Evolutionary conservation across 1,139 yeast species (phyloP).

Genomic region (Scheffersomyces parashehatae): DNA sequence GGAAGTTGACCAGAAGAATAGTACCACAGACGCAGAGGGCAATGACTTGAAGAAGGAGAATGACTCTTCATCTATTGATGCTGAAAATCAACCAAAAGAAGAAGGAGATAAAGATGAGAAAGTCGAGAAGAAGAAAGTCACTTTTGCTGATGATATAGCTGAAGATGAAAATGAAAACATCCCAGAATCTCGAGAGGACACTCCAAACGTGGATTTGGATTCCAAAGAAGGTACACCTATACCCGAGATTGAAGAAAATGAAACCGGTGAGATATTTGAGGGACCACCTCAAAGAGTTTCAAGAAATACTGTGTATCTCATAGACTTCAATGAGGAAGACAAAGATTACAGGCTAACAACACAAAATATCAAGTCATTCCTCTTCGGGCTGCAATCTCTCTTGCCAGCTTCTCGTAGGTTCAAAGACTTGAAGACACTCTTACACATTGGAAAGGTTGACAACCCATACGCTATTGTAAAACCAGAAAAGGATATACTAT

Average conservation of each 20-base stretch:
- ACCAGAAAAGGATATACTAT: constrained; percentile 38
- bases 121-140: constrained; percentile 20
- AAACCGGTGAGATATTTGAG: constrained; percentile 41
- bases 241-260: constrained; percentile 8
- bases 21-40: background rate
- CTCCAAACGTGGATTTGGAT: constrained; percentile 4
- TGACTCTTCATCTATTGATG: constrained; percentile 2
- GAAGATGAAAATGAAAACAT: constrained; percentile 2
- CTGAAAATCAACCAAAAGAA: background rate
- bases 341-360: constrained; percentile 21
- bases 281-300: constrained; percentile 67
- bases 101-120: constrained; percentile 1
- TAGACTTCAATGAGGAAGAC: constrained; percentile 43
- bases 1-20: background rate
- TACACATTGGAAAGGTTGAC: constrained; percentile 45
- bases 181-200: constrained; percentile 4
- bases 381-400: constrained; percentile 64
- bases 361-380: constrained; percentile 36
- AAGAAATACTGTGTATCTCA: constrained; percentile 48
- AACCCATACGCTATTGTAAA: constrained; percentile 42
- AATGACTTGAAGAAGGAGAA: background rate
- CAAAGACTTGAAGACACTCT: constrained; percentile 55
- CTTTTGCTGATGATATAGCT: constrained; percentile 28
- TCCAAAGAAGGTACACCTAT: constrained; percentile 7
- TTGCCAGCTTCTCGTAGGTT: constrained; percentile 54